Conservation (phyloP, 345 rosid species). For the Schrenkiella parvula region DNA sequence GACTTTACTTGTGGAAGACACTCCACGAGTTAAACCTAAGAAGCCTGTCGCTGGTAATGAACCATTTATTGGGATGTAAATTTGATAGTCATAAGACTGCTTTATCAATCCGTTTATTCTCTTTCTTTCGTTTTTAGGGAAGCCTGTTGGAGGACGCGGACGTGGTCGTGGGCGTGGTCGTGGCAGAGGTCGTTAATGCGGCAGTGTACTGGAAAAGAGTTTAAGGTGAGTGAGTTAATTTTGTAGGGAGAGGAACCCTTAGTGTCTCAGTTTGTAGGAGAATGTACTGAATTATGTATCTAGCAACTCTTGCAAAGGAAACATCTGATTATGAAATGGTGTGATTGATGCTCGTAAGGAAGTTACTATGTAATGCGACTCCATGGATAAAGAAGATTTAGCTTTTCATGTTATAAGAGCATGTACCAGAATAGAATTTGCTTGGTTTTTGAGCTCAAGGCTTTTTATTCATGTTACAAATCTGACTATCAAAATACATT, state of each 20-base stretch:
- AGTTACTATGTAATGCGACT: slow-evolving; percentile 1
- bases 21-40: slow-evolving; percentile 94
- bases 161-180: slow-evolving; percentile 85
- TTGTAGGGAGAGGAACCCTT: slow-evolving; percentile 18
- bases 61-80: slow-evolving; percentile 11
- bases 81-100: neutral
- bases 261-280: slow-evolving; percentile 13
- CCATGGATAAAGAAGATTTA: slow-evolving; percentile 10
- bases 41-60: slow-evolving; percentile 92
- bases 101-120: neutral
- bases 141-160: slow-evolving; percentile 80
- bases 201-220: slow-evolving; percentile 1
- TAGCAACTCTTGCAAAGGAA: slow-evolving; percentile 24
- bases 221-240: slow-evolving; percentile 10
- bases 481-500: slow-evolving; percentile 2
- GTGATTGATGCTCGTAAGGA: neutral
- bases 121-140: slow-evolving; percentile 43
- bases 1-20: slow-evolving; percentile 92
- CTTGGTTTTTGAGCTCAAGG: neutral
- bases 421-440: neutral
- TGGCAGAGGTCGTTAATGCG: slow-evolving; percentile 68
- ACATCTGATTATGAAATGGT: slow-evolving; percentile 1
- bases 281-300: slow-evolving; percentile 11
- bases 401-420: slow-evolving; percentile 18
- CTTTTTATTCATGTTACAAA: slow-evolving; percentile 14